Evolutionary conservation across 148 eudicot genomes (phyloP).

Genomic region (Silene conica): DNA sequence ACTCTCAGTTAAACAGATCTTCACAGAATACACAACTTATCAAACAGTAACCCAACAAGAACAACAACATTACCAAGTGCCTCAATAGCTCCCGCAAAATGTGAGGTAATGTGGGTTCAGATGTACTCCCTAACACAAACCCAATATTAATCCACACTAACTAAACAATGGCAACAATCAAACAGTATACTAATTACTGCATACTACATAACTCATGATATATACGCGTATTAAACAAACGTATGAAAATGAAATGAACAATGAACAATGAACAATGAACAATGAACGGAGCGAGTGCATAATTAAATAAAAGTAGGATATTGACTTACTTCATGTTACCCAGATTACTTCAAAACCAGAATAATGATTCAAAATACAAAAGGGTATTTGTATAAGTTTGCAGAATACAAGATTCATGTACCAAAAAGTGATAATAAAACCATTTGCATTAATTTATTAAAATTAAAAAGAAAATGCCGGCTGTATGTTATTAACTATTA

Average conservation of each 20-base stretch:
- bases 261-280: no score
- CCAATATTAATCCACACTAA: not conserved
- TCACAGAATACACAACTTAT: no score
- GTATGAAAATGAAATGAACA: no score
- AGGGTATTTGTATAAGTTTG: not conserved
- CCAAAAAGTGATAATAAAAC: not conserved
- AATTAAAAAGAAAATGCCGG: not conserved
- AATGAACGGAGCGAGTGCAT: no score
- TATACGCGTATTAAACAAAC: no score
- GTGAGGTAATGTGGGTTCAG: no score
- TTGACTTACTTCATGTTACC: conserved; percentile 28
- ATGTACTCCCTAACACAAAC: not conserved
- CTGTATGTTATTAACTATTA: no score
- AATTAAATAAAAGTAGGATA: not conserved
- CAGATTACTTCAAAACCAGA: not conserved
- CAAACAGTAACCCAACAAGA: no score
- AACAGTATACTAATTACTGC: conserved; percentile 2
- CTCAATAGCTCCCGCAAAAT: no score
- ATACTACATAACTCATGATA: no score
- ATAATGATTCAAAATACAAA: not conserved
- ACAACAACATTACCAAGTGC: no score
- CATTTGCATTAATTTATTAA: not conserved
- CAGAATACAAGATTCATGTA: not conserved
- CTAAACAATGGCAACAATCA: conserved; percentile 8
- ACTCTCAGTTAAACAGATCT: no score